Evolutionary conservation across 768 basidiomycete genomes (phyloP).

Genomic region (Suillus cothurnatus): DNA sequence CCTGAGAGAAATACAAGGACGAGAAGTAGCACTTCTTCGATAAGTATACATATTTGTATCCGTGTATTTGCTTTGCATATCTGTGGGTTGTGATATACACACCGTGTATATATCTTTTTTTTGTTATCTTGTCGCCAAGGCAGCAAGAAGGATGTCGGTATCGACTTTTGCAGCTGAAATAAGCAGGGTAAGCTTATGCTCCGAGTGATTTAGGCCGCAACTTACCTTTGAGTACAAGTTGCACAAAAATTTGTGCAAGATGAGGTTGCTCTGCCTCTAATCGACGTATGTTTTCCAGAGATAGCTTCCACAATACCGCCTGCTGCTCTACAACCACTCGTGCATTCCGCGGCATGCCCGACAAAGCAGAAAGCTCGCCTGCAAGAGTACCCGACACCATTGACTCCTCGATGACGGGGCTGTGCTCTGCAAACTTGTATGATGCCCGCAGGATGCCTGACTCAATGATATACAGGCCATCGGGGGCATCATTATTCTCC

Average conservation of each 20-base stretch:
- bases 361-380: constrained; percentile 86
- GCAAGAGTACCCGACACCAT: constrained; percentile 95
- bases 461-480: constrained; percentile 89
- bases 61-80: constrained; percentile 5
- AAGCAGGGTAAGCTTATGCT: not conserved
- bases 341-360: constrained; percentile 82
- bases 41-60: not conserved
- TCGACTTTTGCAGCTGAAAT: constrained; percentile 62
- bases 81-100: not conserved
- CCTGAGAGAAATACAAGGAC: constrained; percentile 51
- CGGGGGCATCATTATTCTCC: constrained; percentile 72
- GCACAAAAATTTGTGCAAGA: constrained; percentile 64
- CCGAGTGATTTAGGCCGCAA: constrained; percentile 5
- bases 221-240: constrained; percentile 75
- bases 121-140: constrained; percentile 47
- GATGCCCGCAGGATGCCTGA: constrained; percentile 82
- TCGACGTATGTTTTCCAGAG: constrained; percentile 52
- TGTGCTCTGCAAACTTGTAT: constrained; percentile 75
- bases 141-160: constrained; percentile 60
- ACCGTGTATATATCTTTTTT: not conserved
- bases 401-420: constrained; percentile 74
- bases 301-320: constrained; percentile 82
- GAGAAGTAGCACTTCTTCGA: constrained; percentile 15
- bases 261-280: constrained; percentile 72
- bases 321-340: constrained; percentile 81